Conservation (phyloP, 169 alveolate species). For the Besnoitia besnoiti region DNA sequence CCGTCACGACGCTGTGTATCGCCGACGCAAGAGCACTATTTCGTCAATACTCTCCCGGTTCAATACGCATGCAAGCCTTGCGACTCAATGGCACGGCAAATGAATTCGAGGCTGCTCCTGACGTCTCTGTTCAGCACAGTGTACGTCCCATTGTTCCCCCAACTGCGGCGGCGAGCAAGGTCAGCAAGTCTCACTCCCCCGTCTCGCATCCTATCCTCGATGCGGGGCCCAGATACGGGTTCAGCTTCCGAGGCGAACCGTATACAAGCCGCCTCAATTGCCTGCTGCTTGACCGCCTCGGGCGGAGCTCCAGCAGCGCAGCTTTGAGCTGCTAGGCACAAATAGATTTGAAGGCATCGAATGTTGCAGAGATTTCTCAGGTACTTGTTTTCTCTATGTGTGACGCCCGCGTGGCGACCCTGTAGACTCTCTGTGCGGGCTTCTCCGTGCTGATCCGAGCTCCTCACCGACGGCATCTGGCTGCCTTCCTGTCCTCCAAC, state of each 20-base stretch:
- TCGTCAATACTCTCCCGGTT: no score
- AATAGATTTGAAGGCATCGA: slow-evolving; percentile 13
- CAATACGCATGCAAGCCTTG: neutral
- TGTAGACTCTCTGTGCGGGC: no score
- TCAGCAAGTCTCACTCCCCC: neutral
- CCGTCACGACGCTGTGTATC: no score
- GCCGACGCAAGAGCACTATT: no score
- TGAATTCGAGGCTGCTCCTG: neutral
- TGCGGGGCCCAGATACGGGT: neutral
- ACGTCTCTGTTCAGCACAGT: neutral
- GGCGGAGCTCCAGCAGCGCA: neutral
- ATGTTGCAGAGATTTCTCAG: neutral
- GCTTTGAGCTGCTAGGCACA: slow-evolving; percentile 26
- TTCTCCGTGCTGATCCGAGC: no score
- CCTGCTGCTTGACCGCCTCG: neutral
- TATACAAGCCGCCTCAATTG: neutral
- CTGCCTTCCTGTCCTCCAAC: no score
- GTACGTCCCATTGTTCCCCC: neutral
- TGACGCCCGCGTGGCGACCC: no score
- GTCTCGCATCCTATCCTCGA: neutral
- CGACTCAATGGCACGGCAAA: neutral
- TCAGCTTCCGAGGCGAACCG: slow-evolving; percentile 31
- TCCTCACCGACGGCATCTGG: no score
- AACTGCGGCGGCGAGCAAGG: neutral
- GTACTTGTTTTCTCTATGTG: slow-evolving; percentile 9